These are phyloP conservation scores for Auriscalpium orientale DNA, from an alignment of 768 basidiomycete species.

Conservation along the genomic window DNA sequence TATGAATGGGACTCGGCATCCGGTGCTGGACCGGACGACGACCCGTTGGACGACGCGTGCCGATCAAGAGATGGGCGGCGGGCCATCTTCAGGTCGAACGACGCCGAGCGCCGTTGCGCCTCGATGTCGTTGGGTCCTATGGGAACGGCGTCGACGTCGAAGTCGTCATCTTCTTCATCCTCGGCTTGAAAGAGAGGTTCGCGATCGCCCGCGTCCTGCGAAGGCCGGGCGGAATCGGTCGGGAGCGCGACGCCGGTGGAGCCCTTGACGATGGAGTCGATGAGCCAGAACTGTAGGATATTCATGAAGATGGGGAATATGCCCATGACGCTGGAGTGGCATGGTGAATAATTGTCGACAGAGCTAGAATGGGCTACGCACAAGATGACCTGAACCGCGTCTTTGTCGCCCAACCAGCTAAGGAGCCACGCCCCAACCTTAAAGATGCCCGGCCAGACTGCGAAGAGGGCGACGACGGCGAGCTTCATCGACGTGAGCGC, in stretches of 20 bases:
- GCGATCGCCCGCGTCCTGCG: constrained; percentile 40
- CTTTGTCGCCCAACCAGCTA: constrained; percentile 64
- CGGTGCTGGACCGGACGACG: constrained; percentile 18
- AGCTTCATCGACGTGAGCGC: constrained; percentile 85
- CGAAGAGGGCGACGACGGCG: constrained; percentile 73
- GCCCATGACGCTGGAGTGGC: constrained; percentile 65
- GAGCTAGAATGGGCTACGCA: constrained; percentile 32
- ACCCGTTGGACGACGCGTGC: constrained; percentile 23
- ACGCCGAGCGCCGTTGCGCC: constrained; percentile 28
- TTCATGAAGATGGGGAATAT: constrained; percentile 88
- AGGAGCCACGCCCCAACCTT: constrained; percentile 81
- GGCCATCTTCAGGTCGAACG: constrained; percentile 21
- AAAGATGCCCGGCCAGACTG: constrained; percentile 63
- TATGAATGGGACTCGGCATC: constrained; percentile 45
- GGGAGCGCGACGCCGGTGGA: constrained; percentile 36
- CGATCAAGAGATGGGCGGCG: constrained; percentile 8
- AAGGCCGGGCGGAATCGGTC: constrained; percentile 29
- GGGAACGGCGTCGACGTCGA: constrained; percentile 15
- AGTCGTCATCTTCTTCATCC: constrained; percentile 48
- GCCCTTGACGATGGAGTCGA: constrained; percentile 88
- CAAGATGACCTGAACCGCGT: constrained; percentile 73
- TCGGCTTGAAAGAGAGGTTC: constrained; percentile 49
- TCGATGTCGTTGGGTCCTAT: constrained; percentile 35
- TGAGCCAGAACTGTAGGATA: constrained; percentile 88
- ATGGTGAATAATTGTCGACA: not conserved